Base-by-base conservation (phyloP, 75 land plant species). In the Gnetum montanum region DNA sequence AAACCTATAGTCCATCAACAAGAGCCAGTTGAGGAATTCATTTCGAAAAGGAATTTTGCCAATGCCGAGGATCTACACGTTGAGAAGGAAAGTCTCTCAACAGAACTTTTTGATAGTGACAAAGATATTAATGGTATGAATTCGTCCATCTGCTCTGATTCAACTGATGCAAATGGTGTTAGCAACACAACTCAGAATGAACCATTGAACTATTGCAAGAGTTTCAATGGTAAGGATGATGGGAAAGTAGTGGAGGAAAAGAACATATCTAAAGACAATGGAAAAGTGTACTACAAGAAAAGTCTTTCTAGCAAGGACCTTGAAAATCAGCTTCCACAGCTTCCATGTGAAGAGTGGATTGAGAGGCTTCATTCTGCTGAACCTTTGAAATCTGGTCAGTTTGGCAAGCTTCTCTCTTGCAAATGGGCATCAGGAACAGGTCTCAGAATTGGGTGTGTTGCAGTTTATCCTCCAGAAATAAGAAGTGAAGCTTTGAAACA, bases 401-500 rank as follows among this genome's bases (percentile, higher is more conserved):
- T 67, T 45, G 70, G 63, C 13, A 66, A 59, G 19, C 64, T 11
- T 7, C 37, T 12, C 8, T 67, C 70, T 7, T 13, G 70, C 35
- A 67, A 67, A 26, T 68, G 70, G 65, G 31, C 66, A 23, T 35
- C 58, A 8, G 70, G 65, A n/a, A 11, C 58, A 22, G 70, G 64
- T 36, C 58, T 60, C 45, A 57, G 70, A 11, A 61, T 68, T n/a
- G 52, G 65, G 1, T 61, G 49, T 34, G 44, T 68, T 26, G 28
- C 66, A 24, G 66, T 43, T 47, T 62, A 61, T 28, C 70, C 70
- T 34, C 19, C 48, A 11, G 70, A 68, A 27, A 37, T 76, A 28
- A 65, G 55, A 18, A 44, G 34, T 58, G 48, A 49, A 49, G 76
- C 76, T 12, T 51, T 73, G 16, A 65, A 73, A 49, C 64, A 62